Evolutionary conservation across 2,329 filamentous ascomycete genomes (phyloP), one percentile per base, ranked within the genome.

Genomic region (Talaromyces sp.): DNA sequence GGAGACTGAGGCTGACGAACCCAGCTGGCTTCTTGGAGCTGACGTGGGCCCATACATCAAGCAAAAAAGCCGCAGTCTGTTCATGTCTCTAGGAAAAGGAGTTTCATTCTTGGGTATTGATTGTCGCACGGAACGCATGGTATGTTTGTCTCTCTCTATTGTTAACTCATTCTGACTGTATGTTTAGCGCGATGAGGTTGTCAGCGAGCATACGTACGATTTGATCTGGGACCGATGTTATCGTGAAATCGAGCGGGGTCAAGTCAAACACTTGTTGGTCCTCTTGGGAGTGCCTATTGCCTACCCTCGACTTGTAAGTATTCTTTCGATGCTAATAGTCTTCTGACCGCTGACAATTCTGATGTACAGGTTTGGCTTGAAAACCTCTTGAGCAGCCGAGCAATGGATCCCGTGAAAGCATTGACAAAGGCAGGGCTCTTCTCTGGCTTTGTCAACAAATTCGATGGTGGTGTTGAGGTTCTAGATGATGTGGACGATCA

Each of bases 401-500:
- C 92, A 5, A 92, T 97, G 87, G 90, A 93, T 71, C 93, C 93
- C 3, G 85, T 97, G 75, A 98, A 98, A 77, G 91, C 91, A 5
- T 83, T 98, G 27, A 91, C 93, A 45, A 90, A 92, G 72, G 86
- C 90, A 41, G 93, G 94, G 1, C 78, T 96, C 69, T 84, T 98
- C 61, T 91, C 92, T 66, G 84, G 85, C 13, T 87, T 96, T 50
- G 83, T 96, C 45, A 97, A 97, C 80, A 90, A 90, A 70, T 93
- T 97, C 70, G 93, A 97, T 73, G 93, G 92, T 25, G 92, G 92
- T 19, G 90, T 95, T 6, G 95, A 98, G 77, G 91, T 98, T 15
- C 82, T 96, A 33, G 93, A 97, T 74, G 93, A 96, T 71, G 81
- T 97, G 10, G 94, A 97, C 74, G 95, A 98, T 76, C 94, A 99